These are phyloP conservation scores for Fusarium bulbicola DNA, from an alignment of 2,329 filamentous ascomycete species.

Conservation along the genomic window DNA sequence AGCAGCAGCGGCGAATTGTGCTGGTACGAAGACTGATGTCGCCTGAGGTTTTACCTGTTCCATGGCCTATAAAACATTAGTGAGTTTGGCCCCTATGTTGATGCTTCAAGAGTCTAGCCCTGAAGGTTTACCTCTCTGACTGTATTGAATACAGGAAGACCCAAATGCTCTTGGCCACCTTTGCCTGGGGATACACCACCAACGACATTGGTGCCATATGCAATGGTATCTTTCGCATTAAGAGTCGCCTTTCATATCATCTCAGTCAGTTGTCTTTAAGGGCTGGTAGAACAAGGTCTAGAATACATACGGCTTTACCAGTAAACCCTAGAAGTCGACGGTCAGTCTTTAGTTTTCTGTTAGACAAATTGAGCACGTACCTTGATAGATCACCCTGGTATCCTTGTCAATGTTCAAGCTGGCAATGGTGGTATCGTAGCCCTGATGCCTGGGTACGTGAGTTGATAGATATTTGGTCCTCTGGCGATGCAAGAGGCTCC, in stretches of 20 bases:
- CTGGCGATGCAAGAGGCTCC: not conserved
- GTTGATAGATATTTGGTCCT: not conserved
- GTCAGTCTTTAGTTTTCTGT: not conserved
- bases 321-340: conserved; percentile 45
- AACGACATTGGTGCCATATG: conserved; percentile 50
- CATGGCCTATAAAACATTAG: conserved; percentile 42
- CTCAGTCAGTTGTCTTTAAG: not conserved
- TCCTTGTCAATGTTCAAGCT: not conserved
- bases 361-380: conserved; percentile 13
- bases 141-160: conserved; percentile 49
- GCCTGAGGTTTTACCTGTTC: conserved; percentile 63
- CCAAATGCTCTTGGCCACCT: conserved; percentile 46
- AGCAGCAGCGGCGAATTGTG: conserved; percentile 70
- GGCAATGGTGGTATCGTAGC: not conserved
- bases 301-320: conserved; percentile 47
- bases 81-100: no score
- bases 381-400: conserved; percentile 48
- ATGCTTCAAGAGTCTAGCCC: no score
- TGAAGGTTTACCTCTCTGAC: no score
- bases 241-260: conserved; percentile 44
- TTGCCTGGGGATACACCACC: conserved; percentile 52
- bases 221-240: conserved; percentile 51
- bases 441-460: not conserved
- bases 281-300: not conserved
- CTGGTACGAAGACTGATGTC: conserved; percentile 78